A percentile compares a stretch with the other conserved stretches of the same genome.
Conservation (phyloP, 345 rosid genomes). For the Syzygium jambos region DNA sequence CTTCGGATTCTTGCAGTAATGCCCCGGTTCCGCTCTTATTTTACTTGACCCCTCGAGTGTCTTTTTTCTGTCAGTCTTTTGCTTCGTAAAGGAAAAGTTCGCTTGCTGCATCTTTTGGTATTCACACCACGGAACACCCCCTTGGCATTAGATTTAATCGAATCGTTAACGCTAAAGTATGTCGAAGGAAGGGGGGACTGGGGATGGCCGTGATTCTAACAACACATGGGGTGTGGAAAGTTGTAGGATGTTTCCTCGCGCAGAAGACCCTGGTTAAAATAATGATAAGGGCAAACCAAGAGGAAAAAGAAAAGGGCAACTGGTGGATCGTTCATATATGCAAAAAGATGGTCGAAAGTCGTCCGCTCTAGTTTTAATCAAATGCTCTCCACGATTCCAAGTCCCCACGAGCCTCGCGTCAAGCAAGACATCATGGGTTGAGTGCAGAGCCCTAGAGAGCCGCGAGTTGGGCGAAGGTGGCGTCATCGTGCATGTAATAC, state of each 20-base stretch:
- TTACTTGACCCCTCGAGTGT: not conserved
- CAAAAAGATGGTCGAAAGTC: not conserved
- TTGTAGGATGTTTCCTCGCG: conserved; percentile 29
- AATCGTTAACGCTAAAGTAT: not conserved
- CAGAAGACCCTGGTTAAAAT: not conserved
- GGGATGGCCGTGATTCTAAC: not conserved
- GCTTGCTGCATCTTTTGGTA: not conserved
- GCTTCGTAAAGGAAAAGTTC: not conserved
- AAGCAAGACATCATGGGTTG: not conserved
- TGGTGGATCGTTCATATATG: not conserved
- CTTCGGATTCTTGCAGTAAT: conserved; percentile 31
- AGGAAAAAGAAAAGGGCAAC: not conserved
- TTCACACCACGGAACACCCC: not conserved
- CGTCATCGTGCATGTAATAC: not conserved
- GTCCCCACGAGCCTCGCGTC: conserved; percentile 11
- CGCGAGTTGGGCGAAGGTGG: not conserved
- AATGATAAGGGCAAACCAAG: not conserved
- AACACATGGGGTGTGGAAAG: conserved; percentile 29
- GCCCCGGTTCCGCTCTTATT: not conserved
- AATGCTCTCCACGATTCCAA: not conserved
- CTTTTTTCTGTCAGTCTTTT: conserved; percentile 1
- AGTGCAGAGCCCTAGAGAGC: not conserved
- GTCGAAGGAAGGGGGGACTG: not conserved
- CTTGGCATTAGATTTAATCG: not conserved
- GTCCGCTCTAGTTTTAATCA: not conserved